Evolutionary conservation across 768 basidiomycete species (phyloP).

Genomic region (Suillus brevipes): DNA sequence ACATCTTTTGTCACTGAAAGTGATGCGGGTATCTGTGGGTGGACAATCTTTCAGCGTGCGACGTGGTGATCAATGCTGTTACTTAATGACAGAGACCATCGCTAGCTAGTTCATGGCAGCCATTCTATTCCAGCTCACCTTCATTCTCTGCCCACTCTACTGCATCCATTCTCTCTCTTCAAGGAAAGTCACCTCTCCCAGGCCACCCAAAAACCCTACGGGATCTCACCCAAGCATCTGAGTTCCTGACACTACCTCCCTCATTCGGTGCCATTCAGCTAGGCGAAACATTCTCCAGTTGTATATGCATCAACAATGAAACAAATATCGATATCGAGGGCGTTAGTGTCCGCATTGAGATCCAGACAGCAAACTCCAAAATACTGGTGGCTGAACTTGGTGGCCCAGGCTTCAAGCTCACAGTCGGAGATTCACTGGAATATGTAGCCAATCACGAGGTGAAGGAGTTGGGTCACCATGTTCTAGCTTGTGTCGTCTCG

Average conservation of each 20-base stretch:
- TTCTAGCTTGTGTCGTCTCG: constrained; percentile 79
- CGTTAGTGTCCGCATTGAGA: constrained; percentile 72
- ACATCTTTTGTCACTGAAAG: constrained; percentile 77
- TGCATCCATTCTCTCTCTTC: constrained; percentile 72
- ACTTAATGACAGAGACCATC: constrained; percentile 60
- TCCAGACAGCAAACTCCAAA: constrained; percentile 79
- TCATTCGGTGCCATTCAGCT: constrained; percentile 87
- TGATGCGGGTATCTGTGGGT: constrained; percentile 87
- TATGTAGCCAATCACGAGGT: constrained; percentile 81
- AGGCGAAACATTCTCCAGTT: constrained; percentile 85
- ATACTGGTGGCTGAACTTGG: constrained; percentile 63
- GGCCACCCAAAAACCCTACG: constrained; percentile 83
- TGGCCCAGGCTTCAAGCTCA: constrained; percentile 47
- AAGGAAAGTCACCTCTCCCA: constrained; percentile 66
- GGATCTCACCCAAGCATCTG: constrained; percentile 76
- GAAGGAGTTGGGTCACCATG: constrained; percentile 91
- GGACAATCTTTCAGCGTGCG: neutral
- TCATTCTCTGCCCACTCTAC: constrained; percentile 83
- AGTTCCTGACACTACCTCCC: constrained; percentile 77
- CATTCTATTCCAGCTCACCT: constrained; percentile 82
- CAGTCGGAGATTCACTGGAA: constrained; percentile 62
- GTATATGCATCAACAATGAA: constrained; percentile 83
- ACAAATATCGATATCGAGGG: constrained; percentile 60
- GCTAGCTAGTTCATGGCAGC: constrained; percentile 77
- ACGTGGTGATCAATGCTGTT: constrained; percentile 4